phyloP scores from a whole-genome alignment of 306 rosid genomes.

The Hylodesmum podocarpum region DNA sequence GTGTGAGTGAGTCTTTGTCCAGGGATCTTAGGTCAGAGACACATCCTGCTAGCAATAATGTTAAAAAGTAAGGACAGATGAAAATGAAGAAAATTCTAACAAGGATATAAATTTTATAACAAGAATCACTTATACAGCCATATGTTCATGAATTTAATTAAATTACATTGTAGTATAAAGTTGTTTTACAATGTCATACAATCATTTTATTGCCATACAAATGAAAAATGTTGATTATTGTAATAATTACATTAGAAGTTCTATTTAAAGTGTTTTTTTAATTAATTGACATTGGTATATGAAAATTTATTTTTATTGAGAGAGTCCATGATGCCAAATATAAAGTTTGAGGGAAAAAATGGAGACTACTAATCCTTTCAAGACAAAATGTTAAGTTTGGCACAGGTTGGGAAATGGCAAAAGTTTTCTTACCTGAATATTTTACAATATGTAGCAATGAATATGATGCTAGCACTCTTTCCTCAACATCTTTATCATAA shows the following conservation, averaged over 20 bases:
- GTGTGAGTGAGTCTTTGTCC: constrained; percentile 47
- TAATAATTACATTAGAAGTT: background rate
- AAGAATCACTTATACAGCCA: background rate
- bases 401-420: background rate
- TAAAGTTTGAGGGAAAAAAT: background rate
- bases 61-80: background rate
- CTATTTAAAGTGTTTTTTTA: too few species aligned
- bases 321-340: background rate
- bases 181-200: background rate
- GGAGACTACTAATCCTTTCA: background rate
- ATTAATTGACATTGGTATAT: background rate
- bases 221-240: background rate
- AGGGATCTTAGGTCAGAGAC: constrained; percentile 29
- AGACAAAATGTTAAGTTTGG: constrained; percentile 13
- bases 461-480: constrained; percentile 79
- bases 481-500: constrained; percentile 64
- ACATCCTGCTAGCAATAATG: constrained; percentile 36
- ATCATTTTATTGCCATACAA: background rate
- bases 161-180: background rate
- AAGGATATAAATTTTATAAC: background rate
- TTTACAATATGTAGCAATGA: constrained; percentile 56
- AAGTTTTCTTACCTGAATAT: constrained; percentile 51
- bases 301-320: background rate
- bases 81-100: background rate
- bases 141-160: background rate